Evolutionary conservation across 176 grass and related monocot genomes (phyloP).

Genomic region (Triticum timopheevii): DNA sequence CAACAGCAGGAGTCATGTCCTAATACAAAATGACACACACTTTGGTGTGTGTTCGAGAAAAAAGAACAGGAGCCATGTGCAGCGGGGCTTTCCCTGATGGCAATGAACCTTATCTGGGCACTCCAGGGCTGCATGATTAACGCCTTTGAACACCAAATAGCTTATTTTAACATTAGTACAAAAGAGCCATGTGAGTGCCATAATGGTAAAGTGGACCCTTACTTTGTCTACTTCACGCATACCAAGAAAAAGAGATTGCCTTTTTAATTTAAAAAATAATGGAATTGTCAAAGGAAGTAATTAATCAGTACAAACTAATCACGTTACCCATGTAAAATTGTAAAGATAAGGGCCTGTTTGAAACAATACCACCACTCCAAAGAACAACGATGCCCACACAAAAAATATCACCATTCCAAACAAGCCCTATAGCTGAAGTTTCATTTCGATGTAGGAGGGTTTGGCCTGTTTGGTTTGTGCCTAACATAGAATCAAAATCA

Average conservation of each 20-base stretch:
- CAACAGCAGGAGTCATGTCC: conserved; percentile 16
- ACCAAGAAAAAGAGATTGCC: conserved; percentile 31
- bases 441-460: not conserved
- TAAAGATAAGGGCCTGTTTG: not conserved
- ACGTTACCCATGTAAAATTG: conserved; percentile 15
- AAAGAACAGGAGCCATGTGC: conserved; percentile 60
- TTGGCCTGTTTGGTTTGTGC: not conserved
- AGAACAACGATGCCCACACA: too few relatives aligned
- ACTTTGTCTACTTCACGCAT: conserved; percentile 38
- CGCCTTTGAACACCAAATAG: conserved; percentile 41
- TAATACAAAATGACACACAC: too few relatives aligned
- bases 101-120: conserved; percentile 47
- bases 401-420: too few relatives aligned
- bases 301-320: conserved; percentile 35
- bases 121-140: conserved; percentile 49
- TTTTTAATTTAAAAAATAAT: conserved; percentile 28
- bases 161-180: conserved; percentile 22
- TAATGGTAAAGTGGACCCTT: conserved; percentile 48
- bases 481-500: not conserved
- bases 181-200: conserved; percentile 49
- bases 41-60: too few relatives aligned
- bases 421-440: not conserved
- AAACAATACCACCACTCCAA: too few relatives aligned
- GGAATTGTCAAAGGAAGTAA: conserved; percentile 36
- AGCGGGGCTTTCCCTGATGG: conserved; percentile 16